Conservation (phyloP, 2,329 filamentous ascomycete species). For the Monosporascus sp. region DNA sequence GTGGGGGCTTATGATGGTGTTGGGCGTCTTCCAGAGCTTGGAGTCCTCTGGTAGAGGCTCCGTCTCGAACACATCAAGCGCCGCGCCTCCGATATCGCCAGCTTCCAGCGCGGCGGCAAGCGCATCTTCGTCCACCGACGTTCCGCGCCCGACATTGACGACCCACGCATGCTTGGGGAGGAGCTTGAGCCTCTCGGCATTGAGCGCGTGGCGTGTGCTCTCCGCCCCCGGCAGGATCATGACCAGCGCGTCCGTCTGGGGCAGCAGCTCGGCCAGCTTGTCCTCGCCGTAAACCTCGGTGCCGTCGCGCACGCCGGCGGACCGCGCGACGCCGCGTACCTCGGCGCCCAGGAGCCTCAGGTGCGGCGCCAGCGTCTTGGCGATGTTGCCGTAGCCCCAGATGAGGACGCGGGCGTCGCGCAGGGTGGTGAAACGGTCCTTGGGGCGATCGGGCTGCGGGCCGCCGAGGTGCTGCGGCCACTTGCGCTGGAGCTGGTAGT, state of each 20-base stretch:
- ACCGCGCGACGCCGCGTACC: slow-evolving; percentile 55
- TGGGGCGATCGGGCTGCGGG: slow-evolving; percentile 53
- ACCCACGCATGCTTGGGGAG: slow-evolving; percentile 55
- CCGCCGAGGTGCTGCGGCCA: slow-evolving; percentile 61
- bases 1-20: slow-evolving; percentile 51
- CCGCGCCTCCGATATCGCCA: slow-evolving; percentile 42
- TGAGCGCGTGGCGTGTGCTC: slow-evolving; percentile 51
- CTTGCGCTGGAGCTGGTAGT: slow-evolving; percentile 50
- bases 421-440: slow-evolving; percentile 53
- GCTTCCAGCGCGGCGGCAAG: slow-evolving; percentile 40
- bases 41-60: slow-evolving; percentile 32
- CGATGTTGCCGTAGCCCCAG: slow-evolving; percentile 66
- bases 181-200: slow-evolving; percentile 45
- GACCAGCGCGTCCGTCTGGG: slow-evolving; percentile 58
- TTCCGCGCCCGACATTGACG: slow-evolving; percentile 48
- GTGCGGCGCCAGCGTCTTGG: slow-evolving; percentile 53
- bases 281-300: slow-evolving; percentile 54
- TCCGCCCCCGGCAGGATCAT: slow-evolving; percentile 61
- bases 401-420: slow-evolving; percentile 53
- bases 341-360: slow-evolving; percentile 51
- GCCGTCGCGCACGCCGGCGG: slow-evolving; percentile 52
- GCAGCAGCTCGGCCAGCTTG: slow-evolving; percentile 46
- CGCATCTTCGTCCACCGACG: slow-evolving; percentile 44
- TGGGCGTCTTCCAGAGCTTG: slow-evolving; percentile 46
- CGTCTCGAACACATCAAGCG: slow-evolving; percentile 42